These are phyloP conservation scores for Neurospora terricola DNA, from an alignment of 495 filamentous ascomycete genomes.

Conservation along the genomic window DNA sequence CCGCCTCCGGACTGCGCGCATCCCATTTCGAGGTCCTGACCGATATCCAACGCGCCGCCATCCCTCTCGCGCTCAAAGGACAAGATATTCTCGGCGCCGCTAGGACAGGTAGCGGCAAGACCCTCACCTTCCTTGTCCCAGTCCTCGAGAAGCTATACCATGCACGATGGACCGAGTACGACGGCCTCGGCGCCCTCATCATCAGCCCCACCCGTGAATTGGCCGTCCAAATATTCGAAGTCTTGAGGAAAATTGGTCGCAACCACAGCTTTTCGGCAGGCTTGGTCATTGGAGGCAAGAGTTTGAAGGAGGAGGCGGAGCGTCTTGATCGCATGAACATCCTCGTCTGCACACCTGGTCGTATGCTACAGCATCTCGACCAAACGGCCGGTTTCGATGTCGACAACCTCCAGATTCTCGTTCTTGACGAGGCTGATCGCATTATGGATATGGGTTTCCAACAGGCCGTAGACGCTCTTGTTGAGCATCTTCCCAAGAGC, in stretches of 20 bases:
- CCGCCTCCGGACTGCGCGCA: constrained; percentile 66
- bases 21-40: constrained; percentile 86
- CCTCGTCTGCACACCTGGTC: constrained; percentile 87
- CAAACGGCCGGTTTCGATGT: constrained; percentile 88
- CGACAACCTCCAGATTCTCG: constrained; percentile 82
- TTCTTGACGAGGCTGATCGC: constrained; percentile 91
- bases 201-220: constrained; percentile 92
- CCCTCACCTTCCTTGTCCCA: constrained; percentile 83
- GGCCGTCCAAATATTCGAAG: constrained; percentile 95
- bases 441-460: constrained; percentile 99
- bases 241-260: constrained; percentile 79
- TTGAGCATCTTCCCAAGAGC: constrained; percentile 79
- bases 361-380: constrained; percentile 92
- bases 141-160: constrained; percentile 93
- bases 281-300: constrained; percentile 91
- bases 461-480: constrained; percentile 78
- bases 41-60: constrained; percentile 80
- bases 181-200: constrained; percentile 86
- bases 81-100: constrained; percentile 88
- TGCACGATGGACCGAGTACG: constrained; percentile 77
- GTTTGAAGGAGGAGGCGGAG: constrained; percentile 77
- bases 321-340: constrained; percentile 93
- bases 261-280: constrained; percentile 90
- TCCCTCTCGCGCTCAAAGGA: constrained; percentile 78
- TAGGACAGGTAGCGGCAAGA: constrained; percentile 96